phyloP scores from a whole-genome alignment of 768 basidiomycete species.

The Suillus alpinus region DNA sequence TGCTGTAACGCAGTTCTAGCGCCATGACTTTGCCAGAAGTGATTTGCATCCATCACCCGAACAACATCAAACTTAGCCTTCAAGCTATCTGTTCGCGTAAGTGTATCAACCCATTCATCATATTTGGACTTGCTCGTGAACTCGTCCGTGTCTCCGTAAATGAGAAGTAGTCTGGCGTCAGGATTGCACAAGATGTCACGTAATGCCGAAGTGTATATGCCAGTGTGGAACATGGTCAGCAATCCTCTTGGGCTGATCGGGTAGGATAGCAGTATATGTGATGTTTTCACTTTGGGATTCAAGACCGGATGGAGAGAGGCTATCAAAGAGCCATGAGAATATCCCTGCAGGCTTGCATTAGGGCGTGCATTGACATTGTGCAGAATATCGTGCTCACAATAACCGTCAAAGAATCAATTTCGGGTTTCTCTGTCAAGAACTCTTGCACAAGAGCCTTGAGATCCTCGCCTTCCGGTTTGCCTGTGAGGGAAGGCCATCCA shows the following conservation, averaged over 20 bases:
- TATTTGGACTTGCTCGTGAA: conserved; percentile 62
- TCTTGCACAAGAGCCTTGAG: conserved; percentile 60
- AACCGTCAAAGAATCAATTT: conserved; percentile 52
- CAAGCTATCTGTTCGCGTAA: conserved; percentile 27
- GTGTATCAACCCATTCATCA: conserved; percentile 47
- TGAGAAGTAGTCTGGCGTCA: conserved; percentile 51
- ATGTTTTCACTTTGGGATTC: conserved; percentile 46
- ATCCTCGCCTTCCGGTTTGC: conserved; percentile 67
- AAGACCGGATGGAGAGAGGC: conserved; percentile 62
- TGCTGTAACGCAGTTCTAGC: conserved; percentile 20
- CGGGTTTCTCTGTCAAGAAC: conserved; percentile 40
- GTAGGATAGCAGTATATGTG: conserved; percentile 74
- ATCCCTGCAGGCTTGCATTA: conserved; percentile 51
- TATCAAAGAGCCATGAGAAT: conserved; percentile 78
- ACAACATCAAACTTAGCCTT: conserved; percentile 28
- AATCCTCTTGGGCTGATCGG: conserved; percentile 65
- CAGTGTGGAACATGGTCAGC: conserved; percentile 66
- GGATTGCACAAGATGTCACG: conserved; percentile 45
- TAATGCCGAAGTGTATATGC: conserved; percentile 52
- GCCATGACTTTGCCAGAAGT: conserved; percentile 60
- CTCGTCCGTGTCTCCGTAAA: conserved; percentile 70
- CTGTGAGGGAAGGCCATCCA: conserved; percentile 73
- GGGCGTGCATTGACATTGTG: conserved; percentile 1
- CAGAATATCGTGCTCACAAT: conserved; percentile 44
- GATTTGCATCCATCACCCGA: conserved; percentile 49